These are phyloP conservation scores for Pholiota microspora DNA, from an alignment of 768 basidiomycete genomes.

Conservation along the genomic window DNA sequence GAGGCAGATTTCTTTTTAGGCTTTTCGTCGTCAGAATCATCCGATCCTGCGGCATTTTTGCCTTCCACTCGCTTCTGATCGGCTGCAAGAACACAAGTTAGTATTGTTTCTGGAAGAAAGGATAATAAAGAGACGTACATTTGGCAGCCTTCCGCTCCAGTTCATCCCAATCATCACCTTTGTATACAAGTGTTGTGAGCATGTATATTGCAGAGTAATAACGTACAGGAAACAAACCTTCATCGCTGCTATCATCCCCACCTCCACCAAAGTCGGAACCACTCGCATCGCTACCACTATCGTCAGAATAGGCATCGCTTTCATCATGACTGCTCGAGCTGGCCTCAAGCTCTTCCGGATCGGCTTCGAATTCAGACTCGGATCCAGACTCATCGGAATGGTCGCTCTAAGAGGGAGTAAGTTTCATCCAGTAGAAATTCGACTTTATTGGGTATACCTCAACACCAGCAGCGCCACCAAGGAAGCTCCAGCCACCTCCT, in stretches of 20 bases:
- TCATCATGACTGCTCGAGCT: slow-evolving; percentile 53
- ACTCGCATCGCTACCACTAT: slow-evolving; percentile 60
- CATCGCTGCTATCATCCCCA: slow-evolving; percentile 57
- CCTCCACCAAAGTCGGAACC: slow-evolving; percentile 61
- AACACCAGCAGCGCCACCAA: slow-evolving; percentile 67
- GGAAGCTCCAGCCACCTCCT: slow-evolving; percentile 93
- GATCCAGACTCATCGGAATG: slow-evolving; percentile 44
- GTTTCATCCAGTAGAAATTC: background rate
- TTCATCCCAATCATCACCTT: slow-evolving; percentile 95
- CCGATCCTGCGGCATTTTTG: slow-evolving; percentile 43
- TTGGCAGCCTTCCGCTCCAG: slow-evolving; percentile 89
- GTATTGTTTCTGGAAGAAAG: slow-evolving; percentile 12
- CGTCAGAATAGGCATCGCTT: slow-evolving; percentile 69
- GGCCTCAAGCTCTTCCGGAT: slow-evolving; percentile 54
- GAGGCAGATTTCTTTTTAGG: slow-evolving; percentile 47
- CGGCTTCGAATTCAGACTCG: slow-evolving; percentile 54
- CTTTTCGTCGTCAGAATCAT: slow-evolving; percentile 50
- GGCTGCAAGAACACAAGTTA: slow-evolving; percentile 30
- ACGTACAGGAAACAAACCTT: slow-evolving; percentile 36
- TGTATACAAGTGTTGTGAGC: slow-evolving; percentile 12
- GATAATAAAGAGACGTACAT: slow-evolving; percentile 46
- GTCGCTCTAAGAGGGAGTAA: slow-evolving; percentile 31
- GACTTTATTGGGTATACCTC: slow-evolving; percentile 49
- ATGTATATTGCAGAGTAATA: background rate
- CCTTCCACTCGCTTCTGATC: slow-evolving; percentile 48